A percentile compares a stretch with the other conserved stretches of the same genome.
Conservation (phyloP, 805 yeast species). For the Metschnikowia bowlesiae region DNA sequence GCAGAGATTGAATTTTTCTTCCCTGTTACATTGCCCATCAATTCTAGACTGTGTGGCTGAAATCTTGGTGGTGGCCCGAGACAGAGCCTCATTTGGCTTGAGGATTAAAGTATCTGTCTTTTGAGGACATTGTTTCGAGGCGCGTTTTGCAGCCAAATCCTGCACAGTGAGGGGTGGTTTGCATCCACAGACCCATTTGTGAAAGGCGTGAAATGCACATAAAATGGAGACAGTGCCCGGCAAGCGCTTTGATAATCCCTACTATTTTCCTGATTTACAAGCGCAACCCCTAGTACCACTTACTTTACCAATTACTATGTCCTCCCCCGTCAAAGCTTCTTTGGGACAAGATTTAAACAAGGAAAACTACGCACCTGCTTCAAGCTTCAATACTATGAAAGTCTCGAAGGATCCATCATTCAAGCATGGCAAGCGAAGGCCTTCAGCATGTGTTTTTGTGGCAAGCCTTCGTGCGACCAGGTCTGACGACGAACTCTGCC, state of each 20-base stretch:
- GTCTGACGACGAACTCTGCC: constrained; percentile 67
- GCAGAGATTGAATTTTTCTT: too few species aligned
- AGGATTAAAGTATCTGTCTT: background rate
- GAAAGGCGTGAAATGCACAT: background rate
- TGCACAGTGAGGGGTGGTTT: background rate
- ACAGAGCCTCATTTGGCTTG: background rate
- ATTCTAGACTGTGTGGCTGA: too few species aligned
- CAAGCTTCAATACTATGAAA: constrained; percentile 1
- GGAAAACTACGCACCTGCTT: constrained; percentile 3
- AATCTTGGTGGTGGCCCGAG: background rate
- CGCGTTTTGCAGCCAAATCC: constrained; percentile 1
- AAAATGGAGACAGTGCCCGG: background rate
- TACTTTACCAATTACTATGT: constrained; percentile 1
- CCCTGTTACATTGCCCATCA: too few species aligned
- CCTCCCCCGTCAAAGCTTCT: constrained; percentile 1
- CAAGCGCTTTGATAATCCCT: background rate
- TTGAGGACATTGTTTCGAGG: background rate
- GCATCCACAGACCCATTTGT: constrained; percentile 3
- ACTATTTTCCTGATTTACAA: background rate
- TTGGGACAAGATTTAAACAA: constrained; percentile 3
- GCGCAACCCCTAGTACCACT: background rate
- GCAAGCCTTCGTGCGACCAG: constrained; percentile 68
- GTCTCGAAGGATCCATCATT: background rate
- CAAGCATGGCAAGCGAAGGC: constrained; percentile 25
- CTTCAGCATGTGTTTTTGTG: constrained; percentile 85